Evolutionary conservation across 768 basidiomycete genomes (phyloP).

Genomic region (Amanita fuliginea): DNA sequence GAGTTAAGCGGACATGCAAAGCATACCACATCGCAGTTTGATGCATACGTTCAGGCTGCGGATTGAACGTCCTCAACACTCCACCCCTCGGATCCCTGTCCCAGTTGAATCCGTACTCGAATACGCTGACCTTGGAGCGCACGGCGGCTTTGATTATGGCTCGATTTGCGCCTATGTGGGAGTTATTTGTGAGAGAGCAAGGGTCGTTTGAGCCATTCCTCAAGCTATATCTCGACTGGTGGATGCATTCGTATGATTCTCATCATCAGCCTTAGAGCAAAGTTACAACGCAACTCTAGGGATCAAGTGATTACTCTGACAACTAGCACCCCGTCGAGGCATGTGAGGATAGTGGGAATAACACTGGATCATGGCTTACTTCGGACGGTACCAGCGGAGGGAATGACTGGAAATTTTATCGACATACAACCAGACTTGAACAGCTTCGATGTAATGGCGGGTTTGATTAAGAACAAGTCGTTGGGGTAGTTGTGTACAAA

Average conservation of each 20-base stretch:
- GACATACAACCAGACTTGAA: slow-evolving; percentile 97
- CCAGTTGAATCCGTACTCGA: slow-evolving; percentile 35
- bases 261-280: neutral
- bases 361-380: slow-evolving; percentile 83
- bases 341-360: slow-evolving; percentile 75
- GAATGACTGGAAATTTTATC: slow-evolving; percentile 39
- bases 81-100: slow-evolving; percentile 76
- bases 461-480: slow-evolving; percentile 55
- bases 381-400: slow-evolving; percentile 48
- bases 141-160: slow-evolving; percentile 66
- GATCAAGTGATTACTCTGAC: slow-evolving; percentile 79
- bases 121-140: slow-evolving; percentile 53
- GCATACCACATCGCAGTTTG: neutral
- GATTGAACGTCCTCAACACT: slow-evolving; percentile 76
- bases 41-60: slow-evolving; percentile 51
- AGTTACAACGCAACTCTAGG: slow-evolving; percentile 25
- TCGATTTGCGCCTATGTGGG: slow-evolving; percentile 75
- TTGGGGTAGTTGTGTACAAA: neutral
- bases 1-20: slow-evolving; percentile 12
- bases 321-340: slow-evolving; percentile 55
- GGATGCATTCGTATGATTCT: slow-evolving; percentile 83
- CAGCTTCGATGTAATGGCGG: slow-evolving; percentile 90
- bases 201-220: slow-evolving; percentile 79
- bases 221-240: slow-evolving; percentile 64
- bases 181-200: slow-evolving; percentile 45